These are phyloP conservation scores for Ganoderma boninense DNA, from an alignment of 1,284 basidiomycete species.

Conservation along the genomic window DNA sequence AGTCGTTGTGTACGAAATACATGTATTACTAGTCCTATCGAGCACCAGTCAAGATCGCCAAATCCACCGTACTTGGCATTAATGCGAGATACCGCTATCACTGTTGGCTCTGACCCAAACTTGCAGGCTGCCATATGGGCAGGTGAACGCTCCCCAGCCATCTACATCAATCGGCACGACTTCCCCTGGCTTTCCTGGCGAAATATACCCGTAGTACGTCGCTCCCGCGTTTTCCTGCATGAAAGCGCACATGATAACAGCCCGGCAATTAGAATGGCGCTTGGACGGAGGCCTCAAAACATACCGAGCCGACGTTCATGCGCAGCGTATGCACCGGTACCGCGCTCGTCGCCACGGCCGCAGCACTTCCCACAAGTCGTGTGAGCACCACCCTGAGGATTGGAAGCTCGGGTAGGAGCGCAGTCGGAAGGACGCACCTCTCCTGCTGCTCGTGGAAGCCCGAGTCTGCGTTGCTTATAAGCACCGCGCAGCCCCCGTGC, in stretches of 20 bases:
- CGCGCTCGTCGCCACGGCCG: slow-evolving; percentile 5
- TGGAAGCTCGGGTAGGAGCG: background rate
- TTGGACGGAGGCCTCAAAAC: slow-evolving; percentile 35
- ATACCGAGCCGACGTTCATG: slow-evolving; percentile 70
- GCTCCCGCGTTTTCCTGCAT: slow-evolving; percentile 50
- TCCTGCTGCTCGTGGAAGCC: slow-evolving; percentile 13
- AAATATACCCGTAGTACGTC: slow-evolving; percentile 57
- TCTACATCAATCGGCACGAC: slow-evolving; percentile 46
- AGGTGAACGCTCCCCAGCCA: slow-evolving; percentile 71
- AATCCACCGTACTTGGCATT: background rate
- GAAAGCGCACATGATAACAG: background rate
- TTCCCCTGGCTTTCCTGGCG: slow-evolving; percentile 44
- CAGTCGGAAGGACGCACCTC: slow-evolving; percentile 37
- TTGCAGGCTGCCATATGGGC: slow-evolving; percentile 57
- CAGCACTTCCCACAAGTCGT: slow-evolving; percentile 17
- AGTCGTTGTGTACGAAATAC: background rate
- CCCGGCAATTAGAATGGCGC: slow-evolving; percentile 3
- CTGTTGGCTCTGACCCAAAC: slow-evolving; percentile 57
- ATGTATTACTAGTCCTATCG: slow-evolving; percentile 9
- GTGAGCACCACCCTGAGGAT: slow-evolving; percentile 11
- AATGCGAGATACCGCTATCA: background rate
- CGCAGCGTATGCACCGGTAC: slow-evolving; percentile 51
- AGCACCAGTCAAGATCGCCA: background rate
- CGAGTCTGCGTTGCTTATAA: slow-evolving; percentile 66
- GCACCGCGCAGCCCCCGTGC: slow-evolving; percentile 59